phyloP scores from a whole-genome alignment of 176 grass and related monocot species.

The Thalia dealbata region DNA sequence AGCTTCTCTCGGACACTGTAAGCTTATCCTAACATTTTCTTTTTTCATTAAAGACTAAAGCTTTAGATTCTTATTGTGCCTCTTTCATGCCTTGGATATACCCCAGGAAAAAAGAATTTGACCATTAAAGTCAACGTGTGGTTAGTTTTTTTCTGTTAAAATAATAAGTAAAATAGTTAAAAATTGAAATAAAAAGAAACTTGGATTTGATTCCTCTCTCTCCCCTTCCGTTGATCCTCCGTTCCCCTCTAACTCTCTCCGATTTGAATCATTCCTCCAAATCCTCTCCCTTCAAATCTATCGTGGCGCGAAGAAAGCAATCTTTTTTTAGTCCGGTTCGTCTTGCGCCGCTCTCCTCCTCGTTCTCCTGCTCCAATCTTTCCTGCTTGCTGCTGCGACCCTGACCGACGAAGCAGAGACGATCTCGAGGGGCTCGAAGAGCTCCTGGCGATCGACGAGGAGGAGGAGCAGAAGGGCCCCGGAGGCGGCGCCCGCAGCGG shows the following conservation, averaged over 20 bases:
- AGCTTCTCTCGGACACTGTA: too few relatives aligned
- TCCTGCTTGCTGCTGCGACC: background rate
- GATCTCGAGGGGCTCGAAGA: slow-evolving; percentile 37
- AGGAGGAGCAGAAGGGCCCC: slow-evolving; percentile 24
- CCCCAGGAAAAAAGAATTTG: too few relatives aligned
- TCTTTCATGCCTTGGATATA: too few relatives aligned
- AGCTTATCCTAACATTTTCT: too few relatives aligned
- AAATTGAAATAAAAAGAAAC: background rate
- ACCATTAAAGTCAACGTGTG: too few relatives aligned
- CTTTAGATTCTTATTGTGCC: too few relatives aligned
- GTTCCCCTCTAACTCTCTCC: background rate
- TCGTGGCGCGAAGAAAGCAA: background rate
- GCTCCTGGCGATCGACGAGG: slow-evolving; percentile 75
- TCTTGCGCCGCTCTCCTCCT: background rate
- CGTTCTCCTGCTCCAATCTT: slow-evolving; percentile 1
- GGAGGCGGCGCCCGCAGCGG: slow-evolving; percentile 2
- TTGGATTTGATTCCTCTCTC: background rate
- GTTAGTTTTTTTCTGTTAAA: too few relatives aligned
- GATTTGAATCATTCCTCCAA: background rate
- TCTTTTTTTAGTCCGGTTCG: background rate
- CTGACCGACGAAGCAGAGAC: slow-evolving; percentile 39
- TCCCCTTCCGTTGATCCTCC: background rate
- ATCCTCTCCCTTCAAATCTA: background rate
- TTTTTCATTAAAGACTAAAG: too few relatives aligned
- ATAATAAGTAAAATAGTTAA: background rate